Evolutionary conservation across 2,329 filamentous ascomycete genomes (phyloP).

Genomic region (Monosporascus sp.): DNA sequence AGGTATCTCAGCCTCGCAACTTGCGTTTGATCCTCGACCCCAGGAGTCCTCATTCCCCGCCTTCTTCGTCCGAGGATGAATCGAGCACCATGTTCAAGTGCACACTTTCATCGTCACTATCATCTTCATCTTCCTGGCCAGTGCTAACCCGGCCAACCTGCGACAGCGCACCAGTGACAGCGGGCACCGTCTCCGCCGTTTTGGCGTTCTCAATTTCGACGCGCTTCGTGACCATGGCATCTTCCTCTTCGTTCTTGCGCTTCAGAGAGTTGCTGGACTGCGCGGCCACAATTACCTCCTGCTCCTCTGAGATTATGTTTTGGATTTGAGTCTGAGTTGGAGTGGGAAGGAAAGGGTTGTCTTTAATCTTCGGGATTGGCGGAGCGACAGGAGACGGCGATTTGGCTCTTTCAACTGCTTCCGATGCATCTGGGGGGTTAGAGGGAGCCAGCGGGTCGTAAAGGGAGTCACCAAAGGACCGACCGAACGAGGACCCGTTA

Average conservation of each 20-base stretch:
- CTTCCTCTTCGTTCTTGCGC: slow-evolving; percentile 36
- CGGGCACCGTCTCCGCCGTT: slow-evolving; percentile 5
- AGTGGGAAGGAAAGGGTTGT: slow-evolving; percentile 19
- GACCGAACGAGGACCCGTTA: slow-evolving; percentile 18
- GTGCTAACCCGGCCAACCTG: slow-evolving; percentile 1
- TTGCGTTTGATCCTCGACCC: no score
- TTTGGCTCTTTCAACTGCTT: slow-evolving; percentile 5
- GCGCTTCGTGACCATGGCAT: slow-evolving; percentile 31
- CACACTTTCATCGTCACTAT: slow-evolving; percentile 46
- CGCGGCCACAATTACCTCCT: slow-evolving; percentile 4
- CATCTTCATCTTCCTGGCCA: slow-evolving; percentile 35
- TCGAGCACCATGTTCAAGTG: slow-evolving; percentile 57
- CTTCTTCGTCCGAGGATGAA: slow-evolving; percentile 20
- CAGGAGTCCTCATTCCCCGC: slow-evolving; percentile 24
- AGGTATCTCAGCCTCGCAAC: no score
- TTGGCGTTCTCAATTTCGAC: slow-evolving; percentile 27
- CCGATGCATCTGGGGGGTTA: slow-evolving; percentile 3
- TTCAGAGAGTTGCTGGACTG: slow-evolving; percentile 27
- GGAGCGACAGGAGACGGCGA: slow-evolving; percentile 3
- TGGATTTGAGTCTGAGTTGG: slow-evolving; percentile 17
- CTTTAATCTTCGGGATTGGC: slow-evolving; percentile 6
- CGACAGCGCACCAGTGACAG: slow-evolving; percentile 3
- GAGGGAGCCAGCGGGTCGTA: background rate
- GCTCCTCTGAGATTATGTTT: slow-evolving; percentile 13
- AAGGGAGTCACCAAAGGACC: slow-evolving; percentile 10